phyloP scores from a whole-genome alignment of 331 rosid species.

The Erythrophleum ivorense region DNA sequence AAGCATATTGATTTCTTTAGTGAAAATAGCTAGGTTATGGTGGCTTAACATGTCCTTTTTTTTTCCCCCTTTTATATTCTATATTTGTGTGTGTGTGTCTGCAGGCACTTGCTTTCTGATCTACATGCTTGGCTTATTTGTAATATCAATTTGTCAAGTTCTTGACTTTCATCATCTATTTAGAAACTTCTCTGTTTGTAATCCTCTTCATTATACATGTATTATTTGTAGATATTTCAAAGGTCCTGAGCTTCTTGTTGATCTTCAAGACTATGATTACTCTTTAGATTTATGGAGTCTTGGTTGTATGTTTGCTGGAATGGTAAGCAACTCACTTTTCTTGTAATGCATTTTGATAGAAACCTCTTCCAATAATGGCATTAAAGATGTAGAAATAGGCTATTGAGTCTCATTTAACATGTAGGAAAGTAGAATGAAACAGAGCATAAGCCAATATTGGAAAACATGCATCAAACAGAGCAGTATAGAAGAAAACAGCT shows the following conservation, averaged over 20 bases:
- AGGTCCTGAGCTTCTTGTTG: constrained; percentile 95
- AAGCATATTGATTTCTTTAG: constrained; percentile 14
- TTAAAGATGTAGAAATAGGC: not conserved
- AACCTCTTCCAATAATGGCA: not conserved
- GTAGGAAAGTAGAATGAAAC: not conserved
- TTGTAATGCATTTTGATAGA: not conserved
- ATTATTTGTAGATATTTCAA: constrained; percentile 55
- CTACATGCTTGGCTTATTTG: not conserved
- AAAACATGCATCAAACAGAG: not conserved
- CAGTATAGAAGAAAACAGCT: not conserved
- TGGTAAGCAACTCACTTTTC: constrained; percentile 59
- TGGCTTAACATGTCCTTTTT: not conserved
- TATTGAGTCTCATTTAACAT: not conserved
- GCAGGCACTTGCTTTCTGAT: not conserved
- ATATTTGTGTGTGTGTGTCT: not conserved
- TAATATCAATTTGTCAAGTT: not conserved
- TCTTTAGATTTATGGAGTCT: constrained; percentile 95
- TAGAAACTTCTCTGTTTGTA: not conserved
- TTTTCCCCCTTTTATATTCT: too few species aligned
- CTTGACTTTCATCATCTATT: not conserved
- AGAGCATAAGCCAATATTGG: not conserved
- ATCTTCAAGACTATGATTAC: constrained; percentile 96
- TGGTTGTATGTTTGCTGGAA: constrained; percentile 97
- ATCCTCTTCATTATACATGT: constrained; percentile 13
- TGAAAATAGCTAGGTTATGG: constrained; percentile 29